A percentile compares a stretch with the other conserved stretches of the same genome.
Evolutionary conservation across 306 rosid genomes (phyloP).

Genomic region (Purshia tridentata): DNA sequence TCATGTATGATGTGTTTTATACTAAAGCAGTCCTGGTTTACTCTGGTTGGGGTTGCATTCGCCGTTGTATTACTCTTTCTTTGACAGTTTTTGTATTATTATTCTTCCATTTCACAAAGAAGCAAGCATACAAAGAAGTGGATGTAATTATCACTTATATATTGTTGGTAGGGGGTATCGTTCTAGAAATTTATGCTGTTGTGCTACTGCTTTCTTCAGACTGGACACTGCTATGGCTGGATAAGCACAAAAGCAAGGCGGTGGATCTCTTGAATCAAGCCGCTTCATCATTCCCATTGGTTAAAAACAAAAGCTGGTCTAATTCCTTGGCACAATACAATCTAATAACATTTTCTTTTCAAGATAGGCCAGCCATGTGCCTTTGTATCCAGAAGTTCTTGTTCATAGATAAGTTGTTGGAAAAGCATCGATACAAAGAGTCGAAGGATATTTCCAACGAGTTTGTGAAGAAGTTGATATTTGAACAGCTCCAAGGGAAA

Average conservation of each 20-base stretch:
- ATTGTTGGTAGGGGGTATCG: constrained; percentile 27
- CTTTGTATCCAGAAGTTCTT: not conserved
- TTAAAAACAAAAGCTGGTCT: constrained; percentile 24
- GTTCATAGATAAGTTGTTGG: constrained; percentile 1
- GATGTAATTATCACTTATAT: constrained; percentile 10
- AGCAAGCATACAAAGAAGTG: not conserved
- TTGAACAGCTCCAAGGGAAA: constrained; percentile 1
- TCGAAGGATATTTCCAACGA: not conserved
- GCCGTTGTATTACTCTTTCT: constrained; percentile 9
- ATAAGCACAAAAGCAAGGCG: constrained; percentile 1
- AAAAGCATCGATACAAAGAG: constrained; percentile 22
- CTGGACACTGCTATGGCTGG: constrained; percentile 26
- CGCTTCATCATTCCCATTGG: not conserved
- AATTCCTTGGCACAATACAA: constrained; percentile 35
- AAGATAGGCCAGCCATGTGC: constrained; percentile 2
- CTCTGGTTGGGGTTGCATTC: constrained; percentile 3
- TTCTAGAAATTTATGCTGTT: constrained; percentile 32
- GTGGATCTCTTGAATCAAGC: not conserved
- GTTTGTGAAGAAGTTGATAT: constrained; percentile 22
- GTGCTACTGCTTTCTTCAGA: constrained; percentile 26
- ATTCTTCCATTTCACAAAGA: constrained; percentile 1
- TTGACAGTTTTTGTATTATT: constrained; percentile 19
- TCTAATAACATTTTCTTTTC: constrained; percentile 15
- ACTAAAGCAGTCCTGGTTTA: constrained; percentile 31
- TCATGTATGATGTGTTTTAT: constrained; percentile 36